Percentiles rank a stretch among this genome's conserved stretches.
Conservation (phyloP, 2,329 filamentous ascomycete genomes). For the Colletotrichum godetiae region DNA sequence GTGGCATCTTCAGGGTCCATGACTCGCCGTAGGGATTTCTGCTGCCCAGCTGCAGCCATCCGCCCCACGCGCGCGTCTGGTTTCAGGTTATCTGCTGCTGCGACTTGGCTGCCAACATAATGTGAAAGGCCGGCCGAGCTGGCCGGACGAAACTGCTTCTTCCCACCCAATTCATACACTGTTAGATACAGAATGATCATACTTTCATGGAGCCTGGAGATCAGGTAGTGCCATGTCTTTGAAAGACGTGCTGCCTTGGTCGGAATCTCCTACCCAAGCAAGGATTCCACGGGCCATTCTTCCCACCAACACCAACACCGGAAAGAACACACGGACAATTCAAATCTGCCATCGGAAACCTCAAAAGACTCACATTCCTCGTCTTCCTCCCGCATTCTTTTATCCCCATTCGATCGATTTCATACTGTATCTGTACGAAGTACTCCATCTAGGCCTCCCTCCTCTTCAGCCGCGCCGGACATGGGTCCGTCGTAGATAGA, state of each 20-base stretch:
- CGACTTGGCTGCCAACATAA: neutral
- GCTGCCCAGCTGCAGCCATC: neutral
- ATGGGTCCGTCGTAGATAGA: slow-evolving; percentile 21
- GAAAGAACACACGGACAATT: neutral
- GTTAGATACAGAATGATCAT: no score
- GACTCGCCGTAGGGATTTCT: neutral
- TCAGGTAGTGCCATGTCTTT: no score
- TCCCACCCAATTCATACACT: no score
- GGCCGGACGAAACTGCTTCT: no score
- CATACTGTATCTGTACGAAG: no score
- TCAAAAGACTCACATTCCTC: neutral
- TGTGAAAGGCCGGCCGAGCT: neutral
- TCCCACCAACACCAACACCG: no score
- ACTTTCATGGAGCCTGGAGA: no score
- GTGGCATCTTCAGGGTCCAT: slow-evolving; percentile 1
- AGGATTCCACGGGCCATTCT: neutral
- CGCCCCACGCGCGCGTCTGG: slow-evolving; percentile 7
- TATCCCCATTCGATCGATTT: neutral
- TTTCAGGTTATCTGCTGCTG: slow-evolving; percentile 7
- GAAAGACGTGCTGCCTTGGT: neutral
- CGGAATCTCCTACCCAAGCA: neutral
- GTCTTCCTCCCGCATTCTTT: neutral
- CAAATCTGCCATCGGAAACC: neutral
- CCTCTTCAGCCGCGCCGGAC: slow-evolving; percentile 4
- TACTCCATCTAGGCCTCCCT: neutral